Evolutionary conservation across 169 alveolate genomes (phyloP).

Genomic region (Plasmodium berghei): DNA sequence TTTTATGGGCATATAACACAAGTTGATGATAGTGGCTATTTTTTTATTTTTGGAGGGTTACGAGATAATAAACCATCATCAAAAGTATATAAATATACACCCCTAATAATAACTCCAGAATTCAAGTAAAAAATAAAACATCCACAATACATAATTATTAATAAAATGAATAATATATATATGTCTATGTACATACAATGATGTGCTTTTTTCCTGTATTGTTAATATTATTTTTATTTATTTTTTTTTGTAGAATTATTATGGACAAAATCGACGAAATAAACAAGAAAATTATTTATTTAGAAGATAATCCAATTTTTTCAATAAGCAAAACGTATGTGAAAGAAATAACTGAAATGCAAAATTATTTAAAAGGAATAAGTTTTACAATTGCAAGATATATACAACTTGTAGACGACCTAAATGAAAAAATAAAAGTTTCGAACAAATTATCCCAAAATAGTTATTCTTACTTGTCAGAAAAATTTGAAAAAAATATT

Average conservation of each 20-base stretch:
- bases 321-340: slow-evolving; percentile 11
- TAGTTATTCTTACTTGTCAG: slow-evolving; percentile 13
- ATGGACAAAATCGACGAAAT: slow-evolving; percentile 25
- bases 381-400: slow-evolving; percentile 39
- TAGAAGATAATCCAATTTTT: slow-evolving; percentile 22
- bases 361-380: slow-evolving; percentile 18
- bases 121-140: slow-evolving; percentile 34
- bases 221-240: not conserved
- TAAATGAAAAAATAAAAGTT: slow-evolving; percentile 75
- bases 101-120: slow-evolving; percentile 20
- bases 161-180: not conserved
- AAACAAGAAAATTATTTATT: slow-evolving; percentile 1
- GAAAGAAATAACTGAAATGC: slow-evolving; percentile 52
- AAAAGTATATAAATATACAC: slow-evolving; percentile 57
- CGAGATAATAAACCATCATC: slow-evolving; percentile 37
- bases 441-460: slow-evolving; percentile 37
- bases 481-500: slow-evolving; percentile 11
- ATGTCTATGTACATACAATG: not conserved
- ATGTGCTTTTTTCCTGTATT: not conserved
- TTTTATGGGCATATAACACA: slow-evolving; percentile 60
- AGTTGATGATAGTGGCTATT: slow-evolving; percentile 67
- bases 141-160: not conserved
- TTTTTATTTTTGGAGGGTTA: slow-evolving; percentile 69
- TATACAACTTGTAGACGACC: slow-evolving; percentile 39
- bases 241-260: slow-evolving; percentile 13